A percentile compares a stretch with the other conserved stretches of the same genome.
Conservation (phyloP, 768 basidiomycete genomes). For the Tephrocybe sp. region DNA sequence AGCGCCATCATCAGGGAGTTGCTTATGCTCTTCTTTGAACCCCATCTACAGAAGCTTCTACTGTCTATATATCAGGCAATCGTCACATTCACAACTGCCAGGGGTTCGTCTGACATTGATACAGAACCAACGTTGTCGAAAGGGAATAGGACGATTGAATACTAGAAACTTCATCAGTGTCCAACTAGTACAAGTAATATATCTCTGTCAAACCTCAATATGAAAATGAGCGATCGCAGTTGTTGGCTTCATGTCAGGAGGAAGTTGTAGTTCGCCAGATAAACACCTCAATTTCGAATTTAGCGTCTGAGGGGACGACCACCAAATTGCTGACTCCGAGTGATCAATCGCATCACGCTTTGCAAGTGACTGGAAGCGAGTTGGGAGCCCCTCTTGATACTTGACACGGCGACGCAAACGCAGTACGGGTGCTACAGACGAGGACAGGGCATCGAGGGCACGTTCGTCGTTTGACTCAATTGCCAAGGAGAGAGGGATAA, state of each 20-base stretch:
- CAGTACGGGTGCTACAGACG: slow-evolving; percentile 31
- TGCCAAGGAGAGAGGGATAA: slow-evolving; percentile 35
- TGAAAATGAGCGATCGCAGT: slow-evolving; percentile 37
- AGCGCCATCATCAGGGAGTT: background rate
- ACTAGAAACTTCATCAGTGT: slow-evolving; percentile 23
- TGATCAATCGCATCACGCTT: slow-evolving; percentile 29
- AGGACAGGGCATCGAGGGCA: slow-evolving; percentile 34
- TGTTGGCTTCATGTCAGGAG: slow-evolving; percentile 33
- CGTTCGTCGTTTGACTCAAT: slow-evolving; percentile 33
- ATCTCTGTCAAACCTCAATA: slow-evolving; percentile 30
- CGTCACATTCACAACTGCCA: slow-evolving; percentile 31
- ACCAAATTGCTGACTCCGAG: slow-evolving; percentile 33
- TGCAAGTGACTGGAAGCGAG: background rate
- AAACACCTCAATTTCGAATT: slow-evolving; percentile 19
- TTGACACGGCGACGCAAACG: slow-evolving; percentile 30
- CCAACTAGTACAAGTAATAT: background rate
- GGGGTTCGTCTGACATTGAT: slow-evolving; percentile 21
- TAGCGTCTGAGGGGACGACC: slow-evolving; percentile 23
- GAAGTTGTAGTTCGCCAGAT: slow-evolving; percentile 38
- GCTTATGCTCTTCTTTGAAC: background rate
- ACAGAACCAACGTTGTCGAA: slow-evolving; percentile 33
- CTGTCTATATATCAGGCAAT: slow-evolving; percentile 29
- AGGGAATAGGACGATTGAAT: slow-evolving; percentile 37
- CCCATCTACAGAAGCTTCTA: background rate
- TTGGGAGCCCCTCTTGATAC: slow-evolving; percentile 13